These are phyloP conservation scores for Crithidia brevicula DNA, from an alignment of 208 protist species.

Conservation along the genomic window DNA sequence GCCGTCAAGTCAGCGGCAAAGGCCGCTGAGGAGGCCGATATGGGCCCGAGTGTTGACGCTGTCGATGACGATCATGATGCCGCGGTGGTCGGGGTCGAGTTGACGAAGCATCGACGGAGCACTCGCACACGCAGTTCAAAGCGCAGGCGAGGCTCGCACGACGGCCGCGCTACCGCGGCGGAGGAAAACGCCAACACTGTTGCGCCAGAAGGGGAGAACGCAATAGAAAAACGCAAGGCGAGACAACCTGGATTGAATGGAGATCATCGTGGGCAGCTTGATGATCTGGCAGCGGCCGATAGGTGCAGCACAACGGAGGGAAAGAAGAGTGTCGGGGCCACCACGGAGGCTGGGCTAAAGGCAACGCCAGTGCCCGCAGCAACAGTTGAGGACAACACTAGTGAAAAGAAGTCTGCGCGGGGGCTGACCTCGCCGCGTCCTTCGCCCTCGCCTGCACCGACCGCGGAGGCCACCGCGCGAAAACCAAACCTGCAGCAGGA, in stretches of 20 bases:
- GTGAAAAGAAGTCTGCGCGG: no score
- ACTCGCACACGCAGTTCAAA: constrained; percentile 12
- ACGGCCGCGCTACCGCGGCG: background rate
- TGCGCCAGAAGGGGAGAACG: background rate
- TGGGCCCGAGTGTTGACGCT: background rate
- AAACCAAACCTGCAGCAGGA: background rate
- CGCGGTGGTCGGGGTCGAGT: background rate
- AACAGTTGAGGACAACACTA: background rate
- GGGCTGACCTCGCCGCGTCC: no score
- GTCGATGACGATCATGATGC: background rate
- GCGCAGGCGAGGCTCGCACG: background rate
- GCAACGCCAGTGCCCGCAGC: background rate
- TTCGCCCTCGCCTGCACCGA: no score
- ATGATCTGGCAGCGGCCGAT: no score
- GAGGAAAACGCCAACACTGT: background rate
- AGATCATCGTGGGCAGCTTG: no score
- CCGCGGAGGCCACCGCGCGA: no score
- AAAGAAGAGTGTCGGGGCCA: background rate
- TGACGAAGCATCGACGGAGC: constrained; percentile 5
- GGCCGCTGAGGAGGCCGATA: background rate
- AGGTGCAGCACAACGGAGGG: no score
- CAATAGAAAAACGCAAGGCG: background rate
- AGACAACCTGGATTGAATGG: no score
- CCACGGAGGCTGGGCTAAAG: no score
- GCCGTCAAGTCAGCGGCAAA: no score